Conservation (phyloP, 352 stramenopile genomes). For the Phytopythium kandeliae region DNA sequence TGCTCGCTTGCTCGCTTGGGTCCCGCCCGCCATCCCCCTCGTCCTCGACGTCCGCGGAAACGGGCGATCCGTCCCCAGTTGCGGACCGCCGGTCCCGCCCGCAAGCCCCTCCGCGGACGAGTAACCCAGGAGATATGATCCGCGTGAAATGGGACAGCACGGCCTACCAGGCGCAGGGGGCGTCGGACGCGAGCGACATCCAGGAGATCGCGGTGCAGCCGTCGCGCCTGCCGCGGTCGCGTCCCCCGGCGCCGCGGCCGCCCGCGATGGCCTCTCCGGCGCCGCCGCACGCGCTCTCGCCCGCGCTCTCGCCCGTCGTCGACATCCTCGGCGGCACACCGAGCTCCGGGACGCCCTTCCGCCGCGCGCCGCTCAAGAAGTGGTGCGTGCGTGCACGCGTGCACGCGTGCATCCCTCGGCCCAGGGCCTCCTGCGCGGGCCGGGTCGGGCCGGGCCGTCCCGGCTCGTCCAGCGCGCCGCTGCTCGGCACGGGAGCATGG, state of each 20-base stretch:
- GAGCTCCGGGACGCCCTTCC: constrained; percentile 7
- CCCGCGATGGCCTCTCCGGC: no score
- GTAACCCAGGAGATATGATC: constrained; percentile 60
- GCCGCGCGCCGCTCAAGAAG: constrained; percentile 14
- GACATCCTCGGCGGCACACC: constrained; percentile 29
- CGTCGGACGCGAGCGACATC: background rate
- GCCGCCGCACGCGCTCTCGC: constrained; percentile 10
- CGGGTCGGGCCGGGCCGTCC: no score
- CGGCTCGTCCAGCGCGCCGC: no score
- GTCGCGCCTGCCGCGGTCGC: constrained; percentile 4
- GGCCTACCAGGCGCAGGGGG: background rate
- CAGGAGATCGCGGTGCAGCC: constrained; percentile 4
- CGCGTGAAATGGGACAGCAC: constrained; percentile 62
- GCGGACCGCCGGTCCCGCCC: background rate
- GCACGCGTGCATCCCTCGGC: no score
- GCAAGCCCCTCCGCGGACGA: background rate
- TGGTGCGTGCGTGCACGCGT: no score
- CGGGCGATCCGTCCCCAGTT: background rate
- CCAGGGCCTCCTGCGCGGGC: no score
- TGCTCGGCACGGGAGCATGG: no score
- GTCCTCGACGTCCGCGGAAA: no score
- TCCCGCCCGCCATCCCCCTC: background rate
- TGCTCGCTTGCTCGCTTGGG: background rate
- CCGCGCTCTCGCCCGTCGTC: constrained; percentile 32
- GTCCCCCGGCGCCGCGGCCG: constrained; percentile 1